A percentile compares a stretch with the other conserved stretches of the same genome.
phyloP scores from a whole-genome alignment of 768 basidiomycete species.

The Auricularia sp. region DNA sequence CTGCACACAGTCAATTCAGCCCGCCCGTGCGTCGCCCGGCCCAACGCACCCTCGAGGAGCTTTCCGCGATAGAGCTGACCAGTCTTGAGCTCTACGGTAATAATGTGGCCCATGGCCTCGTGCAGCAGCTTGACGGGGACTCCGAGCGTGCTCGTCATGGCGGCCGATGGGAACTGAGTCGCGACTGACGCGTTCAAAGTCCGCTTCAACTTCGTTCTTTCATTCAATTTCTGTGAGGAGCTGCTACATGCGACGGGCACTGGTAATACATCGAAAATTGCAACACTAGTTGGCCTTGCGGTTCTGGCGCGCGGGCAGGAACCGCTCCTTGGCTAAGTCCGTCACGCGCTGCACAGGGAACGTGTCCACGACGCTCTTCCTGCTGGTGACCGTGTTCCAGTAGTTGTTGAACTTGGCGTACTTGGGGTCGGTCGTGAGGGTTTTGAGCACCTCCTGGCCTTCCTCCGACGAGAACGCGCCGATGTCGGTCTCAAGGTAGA shows the following conservation, averaged over 20 bases:
- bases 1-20: constrained; percentile 33
- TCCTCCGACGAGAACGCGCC: constrained; percentile 41
- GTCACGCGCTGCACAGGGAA: constrained; percentile 19
- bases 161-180: background rate
- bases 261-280: too few species aligned
- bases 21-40: background rate
- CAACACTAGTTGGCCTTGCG: too few species aligned
- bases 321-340: background rate
- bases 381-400: constrained; percentile 33
- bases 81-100: constrained; percentile 97
- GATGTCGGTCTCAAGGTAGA: constrained; percentile 38
- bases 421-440: constrained; percentile 33
- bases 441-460: constrained; percentile 34
- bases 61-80: constrained; percentile 96
- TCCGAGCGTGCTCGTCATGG: constrained; percentile 48
- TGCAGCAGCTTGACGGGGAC: constrained; percentile 95
- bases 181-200: background rate
- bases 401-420: constrained; percentile 46
- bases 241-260: too few species aligned
- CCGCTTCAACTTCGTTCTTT: background rate
- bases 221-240: too few species aligned
- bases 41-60: constrained; percentile 77
- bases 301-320: background rate
- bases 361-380: constrained; percentile 46
- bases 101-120: constrained; percentile 90